Conservation (phyloP, 192 early-diverging fungal genomes). For the Blastocladiella britannica region DNA sequence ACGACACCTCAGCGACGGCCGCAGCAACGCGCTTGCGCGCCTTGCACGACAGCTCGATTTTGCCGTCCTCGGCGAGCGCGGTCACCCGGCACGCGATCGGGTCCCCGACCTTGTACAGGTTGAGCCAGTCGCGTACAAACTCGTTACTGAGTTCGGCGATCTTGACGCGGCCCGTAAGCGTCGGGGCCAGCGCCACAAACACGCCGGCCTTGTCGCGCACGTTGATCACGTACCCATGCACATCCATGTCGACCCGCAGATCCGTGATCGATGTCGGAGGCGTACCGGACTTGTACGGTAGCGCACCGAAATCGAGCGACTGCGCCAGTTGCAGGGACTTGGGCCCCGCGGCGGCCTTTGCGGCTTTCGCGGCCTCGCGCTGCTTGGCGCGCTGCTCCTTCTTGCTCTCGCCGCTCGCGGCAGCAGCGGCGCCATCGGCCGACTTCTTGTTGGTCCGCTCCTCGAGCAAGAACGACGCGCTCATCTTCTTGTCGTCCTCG, state of each 20-base stretch:
- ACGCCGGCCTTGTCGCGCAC: slow-evolving; percentile 38
- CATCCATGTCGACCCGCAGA: slow-evolving; percentile 33
- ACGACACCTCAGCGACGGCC: slow-evolving; percentile 17
- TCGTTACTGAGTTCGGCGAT: slow-evolving; percentile 71
- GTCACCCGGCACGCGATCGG: slow-evolving; percentile 55
- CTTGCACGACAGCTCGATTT: slow-evolving; percentile 54
- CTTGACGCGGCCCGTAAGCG: slow-evolving; percentile 49
- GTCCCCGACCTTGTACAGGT: slow-evolving; percentile 43
- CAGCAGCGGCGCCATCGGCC: slow-evolving; percentile 9
- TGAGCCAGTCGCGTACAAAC: slow-evolving; percentile 68
- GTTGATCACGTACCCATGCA: slow-evolving; percentile 52
- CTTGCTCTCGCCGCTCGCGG: not conserved
- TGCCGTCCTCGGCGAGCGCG: slow-evolving; percentile 23
- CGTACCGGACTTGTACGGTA: slow-evolving; percentile 26
- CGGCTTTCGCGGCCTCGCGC: not conserved
- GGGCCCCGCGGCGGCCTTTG: not conserved
- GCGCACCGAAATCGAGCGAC: slow-evolving; percentile 14
- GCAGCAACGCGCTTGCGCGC: slow-evolving; percentile 21
- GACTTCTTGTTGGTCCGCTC: slow-evolving; percentile 30
- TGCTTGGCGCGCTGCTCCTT: not conserved
- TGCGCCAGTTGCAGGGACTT: not conserved
- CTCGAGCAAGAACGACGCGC: slow-evolving; percentile 25
- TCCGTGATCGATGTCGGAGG: slow-evolving; percentile 17
- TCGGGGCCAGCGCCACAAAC: slow-evolving; percentile 47
- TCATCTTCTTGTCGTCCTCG: slow-evolving; percentile 30